A percentile compares a stretch with the other conserved stretches of the same genome.
Evolutionary conservation across 306 rosid genomes (phyloP).

Genomic region (Gastrolobium bilobum): DNA sequence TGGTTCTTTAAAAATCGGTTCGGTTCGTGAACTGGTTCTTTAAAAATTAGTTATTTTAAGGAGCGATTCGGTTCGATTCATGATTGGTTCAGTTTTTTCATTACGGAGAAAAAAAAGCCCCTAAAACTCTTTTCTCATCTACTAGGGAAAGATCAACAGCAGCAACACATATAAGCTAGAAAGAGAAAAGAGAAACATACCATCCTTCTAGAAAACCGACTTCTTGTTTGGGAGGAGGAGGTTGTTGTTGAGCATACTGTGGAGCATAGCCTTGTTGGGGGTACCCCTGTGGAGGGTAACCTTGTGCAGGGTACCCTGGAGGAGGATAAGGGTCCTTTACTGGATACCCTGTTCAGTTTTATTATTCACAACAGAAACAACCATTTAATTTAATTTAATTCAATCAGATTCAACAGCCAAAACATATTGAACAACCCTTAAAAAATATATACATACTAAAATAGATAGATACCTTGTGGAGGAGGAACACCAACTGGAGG

Average conservation of each 20-base stretch:
- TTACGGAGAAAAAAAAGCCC: too few relatives aligned
- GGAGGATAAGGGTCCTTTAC: conserved; percentile 67
- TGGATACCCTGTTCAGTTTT: conserved; percentile 58
- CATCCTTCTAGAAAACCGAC: conserved; percentile 66
- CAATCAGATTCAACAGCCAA: background rate
- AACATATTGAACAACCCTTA: background rate
- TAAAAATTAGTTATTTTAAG: too few relatives aligned
- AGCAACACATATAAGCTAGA: background rate
- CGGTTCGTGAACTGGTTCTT: too few relatives aligned
- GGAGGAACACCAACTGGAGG: conserved; percentile 73
- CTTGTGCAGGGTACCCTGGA: conserved; percentile 56
- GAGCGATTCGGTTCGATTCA: too few relatives aligned
- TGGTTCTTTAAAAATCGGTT: too few relatives aligned
- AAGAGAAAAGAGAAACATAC: conserved; percentile 43
- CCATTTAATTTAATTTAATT: background rate
- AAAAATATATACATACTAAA: background rate
- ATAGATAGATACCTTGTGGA: conserved; percentile 56
- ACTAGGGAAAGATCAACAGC: background rate
- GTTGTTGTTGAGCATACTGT: conserved; percentile 56
- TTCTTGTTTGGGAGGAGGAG: conserved; percentile 53
- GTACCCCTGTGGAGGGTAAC: conserved; percentile 51
- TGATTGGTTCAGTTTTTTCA: too few relatives aligned
- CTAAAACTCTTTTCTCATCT: background rate
- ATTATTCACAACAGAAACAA: background rate
- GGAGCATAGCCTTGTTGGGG: conserved; percentile 52